Evolutionary conservation across 179 eudicot species (phyloP).

Genomic region (Corrigiola litoralis): DNA sequence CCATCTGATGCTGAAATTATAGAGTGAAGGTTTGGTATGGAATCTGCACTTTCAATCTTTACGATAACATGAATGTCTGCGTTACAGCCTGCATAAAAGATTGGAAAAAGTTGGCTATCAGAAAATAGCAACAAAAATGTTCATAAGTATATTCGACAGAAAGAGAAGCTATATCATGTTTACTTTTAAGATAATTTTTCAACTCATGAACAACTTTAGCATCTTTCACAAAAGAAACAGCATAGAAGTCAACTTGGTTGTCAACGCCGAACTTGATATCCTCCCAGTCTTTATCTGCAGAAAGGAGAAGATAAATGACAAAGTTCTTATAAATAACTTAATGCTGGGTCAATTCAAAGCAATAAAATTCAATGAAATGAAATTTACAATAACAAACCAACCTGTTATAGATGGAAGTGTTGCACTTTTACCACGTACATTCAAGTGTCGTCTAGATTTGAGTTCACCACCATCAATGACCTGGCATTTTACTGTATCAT

Average conservation of each 20-base stretch:
- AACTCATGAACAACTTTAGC: constrained; percentile 82
- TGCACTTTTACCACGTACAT: constrained; percentile 98
- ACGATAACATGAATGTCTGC: constrained; percentile 83
- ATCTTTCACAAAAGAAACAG: constrained; percentile 95
- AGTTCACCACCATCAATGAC: constrained; percentile 97
- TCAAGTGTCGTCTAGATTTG: constrained; percentile 87
- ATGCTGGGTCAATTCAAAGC: neutral
- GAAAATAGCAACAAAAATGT: neutral
- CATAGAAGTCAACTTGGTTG: constrained; percentile 85
- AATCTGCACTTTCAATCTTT: constrained; percentile 98
- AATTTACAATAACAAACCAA: constrained; percentile 19
- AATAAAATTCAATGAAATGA: neutral
- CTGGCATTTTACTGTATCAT: constrained; percentile 70
- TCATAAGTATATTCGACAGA: neutral
- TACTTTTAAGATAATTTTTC: constrained; percentile 82
- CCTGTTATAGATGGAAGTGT: constrained; percentile 99
- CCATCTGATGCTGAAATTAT: constrained; percentile 94
- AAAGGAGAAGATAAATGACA: constrained; percentile 6
- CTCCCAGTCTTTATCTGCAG: constrained; percentile 95
- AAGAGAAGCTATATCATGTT: constrained; percentile 1
- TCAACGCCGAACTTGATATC: constrained; percentile 99
- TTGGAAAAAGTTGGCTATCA: constrained; percentile 1
- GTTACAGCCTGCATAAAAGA: constrained; percentile 52
- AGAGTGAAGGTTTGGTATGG: constrained; percentile 89
- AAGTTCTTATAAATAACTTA: constrained; percentile 2